Conservation (phyloP, 176 grass and related monocot species). For the Carex scoparia region DNA sequence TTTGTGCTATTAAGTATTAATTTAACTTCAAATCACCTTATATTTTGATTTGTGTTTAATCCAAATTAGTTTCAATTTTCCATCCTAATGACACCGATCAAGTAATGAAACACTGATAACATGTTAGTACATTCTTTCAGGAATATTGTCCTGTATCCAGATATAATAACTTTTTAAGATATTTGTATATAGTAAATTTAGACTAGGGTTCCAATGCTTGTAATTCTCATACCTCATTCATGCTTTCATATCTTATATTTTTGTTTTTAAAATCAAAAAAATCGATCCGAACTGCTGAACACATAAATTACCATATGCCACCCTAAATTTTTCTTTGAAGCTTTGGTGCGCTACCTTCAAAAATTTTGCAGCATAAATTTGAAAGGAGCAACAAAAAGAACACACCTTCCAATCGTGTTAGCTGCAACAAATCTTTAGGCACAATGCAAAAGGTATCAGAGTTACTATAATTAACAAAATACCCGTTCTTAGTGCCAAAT, state of each 20-base stretch:
- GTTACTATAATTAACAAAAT: conserved; percentile 18
- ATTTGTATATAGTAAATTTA: not conserved
- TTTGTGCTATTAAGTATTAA: not conserved
- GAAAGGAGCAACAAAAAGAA: conserved; percentile 5
- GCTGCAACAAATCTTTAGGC: conserved; percentile 31
- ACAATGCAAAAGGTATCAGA: conserved; percentile 39
- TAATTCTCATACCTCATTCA: too few species aligned
- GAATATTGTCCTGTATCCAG: not conserved
- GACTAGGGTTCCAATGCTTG: too few species aligned
- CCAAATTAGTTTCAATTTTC: not conserved
- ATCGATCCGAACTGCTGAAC: too few species aligned
- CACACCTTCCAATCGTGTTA: conserved; percentile 36
- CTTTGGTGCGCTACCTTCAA: too few species aligned
- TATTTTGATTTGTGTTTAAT: not conserved
- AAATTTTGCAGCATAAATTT: conserved; percentile 35
- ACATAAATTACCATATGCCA: too few species aligned
- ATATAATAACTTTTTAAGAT: not conserved
- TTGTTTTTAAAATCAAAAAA: too few species aligned
- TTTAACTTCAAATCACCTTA: not conserved
- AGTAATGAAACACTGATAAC: not conserved
- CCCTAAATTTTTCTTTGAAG: too few species aligned
- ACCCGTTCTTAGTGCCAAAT: conserved; percentile 36
- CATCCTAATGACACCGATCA: not conserved
- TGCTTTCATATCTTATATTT: too few species aligned
- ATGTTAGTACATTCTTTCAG: not conserved